phyloP scores from a whole-genome alignment of 768 basidiomycete genomes.

The Exsudoporus frostii region DNA sequence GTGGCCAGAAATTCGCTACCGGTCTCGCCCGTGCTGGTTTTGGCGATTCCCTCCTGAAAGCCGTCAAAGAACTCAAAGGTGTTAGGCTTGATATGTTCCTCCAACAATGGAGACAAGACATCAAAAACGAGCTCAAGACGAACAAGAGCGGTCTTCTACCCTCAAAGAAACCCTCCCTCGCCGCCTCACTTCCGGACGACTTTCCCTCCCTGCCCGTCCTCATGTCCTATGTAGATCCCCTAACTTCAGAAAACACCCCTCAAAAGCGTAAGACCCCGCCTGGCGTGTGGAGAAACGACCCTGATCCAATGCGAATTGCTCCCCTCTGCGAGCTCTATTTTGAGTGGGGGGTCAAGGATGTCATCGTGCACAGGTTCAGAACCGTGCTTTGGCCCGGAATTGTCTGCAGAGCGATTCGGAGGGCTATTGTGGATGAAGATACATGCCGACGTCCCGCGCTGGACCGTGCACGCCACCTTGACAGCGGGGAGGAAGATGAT shows the following conservation, averaged over 20 bases:
- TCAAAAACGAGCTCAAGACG: constrained; percentile 64
- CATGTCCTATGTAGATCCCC: constrained; percentile 72
- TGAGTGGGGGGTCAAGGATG: constrained; percentile 86
- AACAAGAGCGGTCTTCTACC: constrained; percentile 63
- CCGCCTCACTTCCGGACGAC: constrained; percentile 56
- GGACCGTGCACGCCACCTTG: background rate
- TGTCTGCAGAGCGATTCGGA: constrained; percentile 67
- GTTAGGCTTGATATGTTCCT: constrained; percentile 52
- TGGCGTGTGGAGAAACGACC: constrained; percentile 53
- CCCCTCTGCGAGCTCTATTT: constrained; percentile 82
- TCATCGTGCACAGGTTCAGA: constrained; percentile 80
- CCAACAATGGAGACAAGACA: constrained; percentile 55
- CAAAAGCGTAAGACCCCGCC: constrained; percentile 30
- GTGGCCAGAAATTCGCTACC: constrained; percentile 68
- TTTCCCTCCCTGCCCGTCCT: constrained; percentile 77
- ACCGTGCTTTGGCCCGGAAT: constrained; percentile 79
- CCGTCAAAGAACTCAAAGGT: constrained; percentile 48
- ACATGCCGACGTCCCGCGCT: background rate
- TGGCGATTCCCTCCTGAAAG: constrained; percentile 63
- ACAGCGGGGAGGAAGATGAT: background rate
- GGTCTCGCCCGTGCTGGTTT: constrained; percentile 82
- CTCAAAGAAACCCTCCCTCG: constrained; percentile 60
- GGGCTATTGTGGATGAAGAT: constrained; percentile 53
- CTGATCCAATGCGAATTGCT: constrained; percentile 69
- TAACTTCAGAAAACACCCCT: constrained; percentile 61